phyloP scores from a whole-genome alignment of 345 rosid genomes.

The Salix udensis region DNA sequence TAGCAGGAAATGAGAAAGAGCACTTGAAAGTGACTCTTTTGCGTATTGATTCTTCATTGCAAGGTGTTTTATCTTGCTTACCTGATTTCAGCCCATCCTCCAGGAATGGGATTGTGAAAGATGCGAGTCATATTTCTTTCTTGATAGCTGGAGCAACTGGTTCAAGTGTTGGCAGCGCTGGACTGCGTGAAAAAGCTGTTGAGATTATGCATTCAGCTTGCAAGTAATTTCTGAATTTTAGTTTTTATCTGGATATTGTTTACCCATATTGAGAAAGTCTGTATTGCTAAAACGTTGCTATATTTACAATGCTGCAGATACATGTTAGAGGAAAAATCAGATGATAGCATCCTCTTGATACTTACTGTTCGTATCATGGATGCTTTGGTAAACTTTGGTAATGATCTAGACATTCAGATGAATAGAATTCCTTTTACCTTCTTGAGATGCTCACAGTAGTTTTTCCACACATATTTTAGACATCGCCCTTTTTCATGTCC shows the following conservation, averaged over 20 bases:
- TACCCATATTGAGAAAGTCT: conserved; percentile 1
- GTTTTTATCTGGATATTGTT: conserved; percentile 1
- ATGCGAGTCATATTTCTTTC: conserved; percentile 50
- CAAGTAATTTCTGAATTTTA: conserved; percentile 60
- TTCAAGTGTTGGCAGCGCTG: conserved; percentile 73
- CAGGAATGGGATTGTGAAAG: conserved; percentile 54
- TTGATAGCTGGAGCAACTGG: conserved; percentile 97
- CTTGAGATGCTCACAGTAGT: neutral
- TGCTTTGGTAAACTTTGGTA: conserved; percentile 94
- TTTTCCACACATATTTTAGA: conserved; percentile 1
- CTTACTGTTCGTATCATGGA: conserved; percentile 87
- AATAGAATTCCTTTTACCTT: conserved; percentile 11
- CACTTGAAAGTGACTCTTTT: conserved; percentile 96
- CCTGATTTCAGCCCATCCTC: conserved; percentile 92
- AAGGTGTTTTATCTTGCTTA: conserved; percentile 96
- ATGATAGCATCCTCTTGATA: conserved; percentile 92
- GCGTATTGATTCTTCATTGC: conserved; percentile 93
- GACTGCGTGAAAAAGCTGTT: conserved; percentile 85
- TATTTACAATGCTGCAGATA: conserved; percentile 49
- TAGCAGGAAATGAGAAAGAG: conserved; percentile 90
- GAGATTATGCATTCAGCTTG: conserved; percentile 70
- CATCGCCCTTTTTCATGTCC: conserved; percentile 4
- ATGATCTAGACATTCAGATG: conserved; percentile 23
- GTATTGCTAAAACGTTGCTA: conserved; percentile 19
- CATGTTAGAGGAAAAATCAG: conserved; percentile 85